phyloP scores from a whole-genome alignment of 2,329 filamentous ascomycete species.

The Fusarium sp. region DNA sequence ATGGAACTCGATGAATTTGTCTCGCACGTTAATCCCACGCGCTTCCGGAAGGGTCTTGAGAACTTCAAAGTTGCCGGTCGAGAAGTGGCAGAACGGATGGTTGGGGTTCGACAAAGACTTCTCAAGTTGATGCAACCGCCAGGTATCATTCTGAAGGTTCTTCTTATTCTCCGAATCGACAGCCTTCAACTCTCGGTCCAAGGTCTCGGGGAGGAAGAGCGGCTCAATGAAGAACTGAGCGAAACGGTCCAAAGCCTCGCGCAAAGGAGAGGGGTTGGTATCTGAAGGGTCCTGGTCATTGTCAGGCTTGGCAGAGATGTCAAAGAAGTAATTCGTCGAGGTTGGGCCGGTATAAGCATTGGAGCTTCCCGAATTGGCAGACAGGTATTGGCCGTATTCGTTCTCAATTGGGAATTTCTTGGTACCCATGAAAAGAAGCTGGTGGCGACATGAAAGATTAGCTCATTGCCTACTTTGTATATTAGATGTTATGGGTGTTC shows the following conservation, averaged over 20 bases:
- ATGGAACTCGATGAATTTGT: constrained; percentile 95
- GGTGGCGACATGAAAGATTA: constrained; percentile 24
- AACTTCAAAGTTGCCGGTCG: constrained; percentile 89
- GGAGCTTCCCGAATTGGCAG: constrained; percentile 89
- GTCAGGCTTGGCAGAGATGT: constrained; percentile 85
- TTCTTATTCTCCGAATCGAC: constrained; percentile 99
- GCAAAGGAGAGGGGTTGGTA: constrained; percentile 73
- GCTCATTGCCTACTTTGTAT: constrained; percentile 3
- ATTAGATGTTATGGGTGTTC: constrained; percentile 3
- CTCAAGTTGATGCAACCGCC: constrained; percentile 89
- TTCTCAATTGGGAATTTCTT: constrained; percentile 98
- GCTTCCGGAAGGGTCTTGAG: constrained; percentile 86
- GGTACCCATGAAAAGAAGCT: constrained; percentile 97
- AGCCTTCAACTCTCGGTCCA: constrained; percentile 89
- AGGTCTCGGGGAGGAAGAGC: constrained; percentile 85
- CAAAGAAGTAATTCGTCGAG: constrained; percentile 98
- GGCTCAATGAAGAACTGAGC: constrained; percentile 94
- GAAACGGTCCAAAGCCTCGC: constrained; percentile 90
- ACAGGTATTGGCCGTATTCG: constrained; percentile 93
- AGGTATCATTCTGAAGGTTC: constrained; percentile 91
- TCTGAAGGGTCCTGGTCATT: constrained; percentile 71
- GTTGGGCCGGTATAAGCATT: constrained; percentile 96
- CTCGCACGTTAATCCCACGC: constrained; percentile 85
- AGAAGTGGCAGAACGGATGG: constrained; percentile 93
- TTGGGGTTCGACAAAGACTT: constrained; percentile 90